phyloP scores from a whole-genome alignment of 2,329 filamentous ascomycete genomes.

The Rutstroemia sp. region DNA sequence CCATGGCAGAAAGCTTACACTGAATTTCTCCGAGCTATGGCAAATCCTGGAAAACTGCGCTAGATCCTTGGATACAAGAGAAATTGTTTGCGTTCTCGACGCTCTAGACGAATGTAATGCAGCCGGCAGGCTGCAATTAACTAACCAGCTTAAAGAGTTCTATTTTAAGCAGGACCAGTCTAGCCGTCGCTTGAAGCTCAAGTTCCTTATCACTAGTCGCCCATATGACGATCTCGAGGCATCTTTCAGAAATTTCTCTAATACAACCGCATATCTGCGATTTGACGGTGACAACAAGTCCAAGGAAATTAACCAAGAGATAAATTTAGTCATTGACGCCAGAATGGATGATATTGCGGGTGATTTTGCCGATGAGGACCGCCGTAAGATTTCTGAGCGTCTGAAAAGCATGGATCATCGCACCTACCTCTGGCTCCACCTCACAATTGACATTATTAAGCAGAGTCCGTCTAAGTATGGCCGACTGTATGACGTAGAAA shows the following conservation, averaged over 20 bases:
- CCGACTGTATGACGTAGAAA: too few relatives aligned
- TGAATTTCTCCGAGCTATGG: background rate
- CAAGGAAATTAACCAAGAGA: background rate
- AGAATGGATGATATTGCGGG: background rate
- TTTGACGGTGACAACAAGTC: conserved; percentile 2
- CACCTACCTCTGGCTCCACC: conserved; percentile 11
- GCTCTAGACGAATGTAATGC: background rate
- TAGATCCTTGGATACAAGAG: background rate
- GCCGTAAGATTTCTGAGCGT: background rate
- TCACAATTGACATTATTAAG: conserved; percentile 1
- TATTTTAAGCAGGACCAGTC: too few relatives aligned
- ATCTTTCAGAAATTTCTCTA: background rate
- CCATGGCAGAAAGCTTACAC: background rate
- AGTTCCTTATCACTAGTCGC: conserved; percentile 2
- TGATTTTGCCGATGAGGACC: background rate
- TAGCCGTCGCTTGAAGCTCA: background rate
- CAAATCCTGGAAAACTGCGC: background rate
- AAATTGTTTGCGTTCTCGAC: background rate
- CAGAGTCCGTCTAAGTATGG: too few relatives aligned
- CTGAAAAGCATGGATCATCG: background rate
- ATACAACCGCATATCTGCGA: background rate
- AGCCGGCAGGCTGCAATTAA: background rate
- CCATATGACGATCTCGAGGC: conserved; percentile 5
- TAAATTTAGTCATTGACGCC: conserved; percentile 8
- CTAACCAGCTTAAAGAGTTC: background rate